phyloP scores from a whole-genome alignment of 1,284 basidiomycete species.

The Athelia psychrophila region DNA sequence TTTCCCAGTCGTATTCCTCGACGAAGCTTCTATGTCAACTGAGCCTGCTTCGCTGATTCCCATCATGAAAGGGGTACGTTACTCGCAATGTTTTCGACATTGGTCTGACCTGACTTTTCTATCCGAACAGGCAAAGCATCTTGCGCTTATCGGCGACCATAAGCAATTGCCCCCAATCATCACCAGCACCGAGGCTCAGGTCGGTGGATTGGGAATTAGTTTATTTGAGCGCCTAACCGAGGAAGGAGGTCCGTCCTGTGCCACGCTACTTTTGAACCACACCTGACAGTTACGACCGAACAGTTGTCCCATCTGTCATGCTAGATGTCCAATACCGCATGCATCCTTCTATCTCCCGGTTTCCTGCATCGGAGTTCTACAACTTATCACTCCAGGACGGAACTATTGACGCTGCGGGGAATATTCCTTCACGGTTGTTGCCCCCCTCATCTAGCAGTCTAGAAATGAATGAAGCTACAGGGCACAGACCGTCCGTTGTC shows the following conservation, averaged over 20 bases:
- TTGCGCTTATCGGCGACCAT: slow-evolving; percentile 92
- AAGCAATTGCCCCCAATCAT: slow-evolving; percentile 95
- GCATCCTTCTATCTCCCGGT: slow-evolving; percentile 87
- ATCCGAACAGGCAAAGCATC: slow-evolving; percentile 62
- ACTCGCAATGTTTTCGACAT: neutral
- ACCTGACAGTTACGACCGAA: slow-evolving; percentile 17
- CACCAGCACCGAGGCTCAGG: slow-evolving; percentile 65
- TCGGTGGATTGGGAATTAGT: slow-evolving; percentile 73
- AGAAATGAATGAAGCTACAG: slow-evolving; percentile 24
- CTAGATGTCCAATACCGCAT: slow-evolving; percentile 93
- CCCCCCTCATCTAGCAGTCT: slow-evolving; percentile 63
- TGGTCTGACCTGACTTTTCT: slow-evolving; percentile 7
- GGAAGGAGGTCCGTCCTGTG: slow-evolving; percentile 49
- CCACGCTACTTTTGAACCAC: slow-evolving; percentile 3
- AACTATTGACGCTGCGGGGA: slow-evolving; percentile 57
- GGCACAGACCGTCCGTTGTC: slow-evolving; percentile 53
- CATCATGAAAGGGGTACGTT: slow-evolving; percentile 85
- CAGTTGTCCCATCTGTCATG: slow-evolving; percentile 82
- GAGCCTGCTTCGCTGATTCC: slow-evolving; percentile 87
- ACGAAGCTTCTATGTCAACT: slow-evolving; percentile 95
- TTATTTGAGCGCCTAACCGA: slow-evolving; percentile 87
- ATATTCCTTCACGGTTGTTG: slow-evolving; percentile 46
- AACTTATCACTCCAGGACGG: slow-evolving; percentile 68
- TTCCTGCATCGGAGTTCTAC: slow-evolving; percentile 87
- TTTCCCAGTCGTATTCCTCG: slow-evolving; percentile 91